phyloP scores from a whole-genome alignment of 192 early-diverging fungal genomes.

The Funneliformis geosporum region DNA sequence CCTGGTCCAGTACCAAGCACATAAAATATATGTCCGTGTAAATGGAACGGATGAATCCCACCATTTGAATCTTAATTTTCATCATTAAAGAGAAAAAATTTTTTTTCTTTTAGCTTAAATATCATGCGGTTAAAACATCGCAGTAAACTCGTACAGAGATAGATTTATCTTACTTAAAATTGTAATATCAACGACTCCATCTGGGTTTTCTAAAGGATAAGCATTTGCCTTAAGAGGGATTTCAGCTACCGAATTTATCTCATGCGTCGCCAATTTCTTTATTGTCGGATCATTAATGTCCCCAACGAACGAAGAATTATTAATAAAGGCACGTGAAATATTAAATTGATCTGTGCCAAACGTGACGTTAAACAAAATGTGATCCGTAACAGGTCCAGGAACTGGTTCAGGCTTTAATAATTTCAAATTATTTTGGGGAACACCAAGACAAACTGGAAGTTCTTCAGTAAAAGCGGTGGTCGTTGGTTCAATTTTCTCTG shows the following conservation, averaged over 20 bases:
- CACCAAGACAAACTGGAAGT: not conserved
- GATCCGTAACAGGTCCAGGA: conserved; percentile 48
- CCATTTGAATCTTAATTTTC: conserved; percentile 55
- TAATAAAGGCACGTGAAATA: conserved; percentile 69
- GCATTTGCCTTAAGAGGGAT: conserved; percentile 49
- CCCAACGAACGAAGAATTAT: conserved; percentile 83
- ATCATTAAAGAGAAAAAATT: too few relatives aligned
- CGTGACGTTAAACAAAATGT: conserved; percentile 49
- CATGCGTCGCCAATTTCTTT: conserved; percentile 64
- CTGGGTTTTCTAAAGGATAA: conserved; percentile 70
- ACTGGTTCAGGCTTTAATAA: conserved; percentile 47
- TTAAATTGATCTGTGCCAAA: conserved; percentile 50
- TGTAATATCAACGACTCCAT: conserved; percentile 69
- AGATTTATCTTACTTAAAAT: conserved; percentile 51
- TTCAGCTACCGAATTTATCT: conserved; percentile 49
- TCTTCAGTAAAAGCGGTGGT: conserved; percentile 58
- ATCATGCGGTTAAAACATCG: not conserved
- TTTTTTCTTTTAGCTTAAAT: too few relatives aligned
- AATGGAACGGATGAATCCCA: conserved; percentile 78
- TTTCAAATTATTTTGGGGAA: not conserved
- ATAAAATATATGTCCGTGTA: conserved; percentile 86
- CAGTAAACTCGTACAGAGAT: not conserved
- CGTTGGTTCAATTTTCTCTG: conserved; percentile 30
- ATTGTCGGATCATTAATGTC: conserved; percentile 65
- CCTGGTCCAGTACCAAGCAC: conserved; percentile 64